phyloP scores from a whole-genome alignment of 1,284 basidiomycete genomes.

The Puccinia novopanici region DNA sequence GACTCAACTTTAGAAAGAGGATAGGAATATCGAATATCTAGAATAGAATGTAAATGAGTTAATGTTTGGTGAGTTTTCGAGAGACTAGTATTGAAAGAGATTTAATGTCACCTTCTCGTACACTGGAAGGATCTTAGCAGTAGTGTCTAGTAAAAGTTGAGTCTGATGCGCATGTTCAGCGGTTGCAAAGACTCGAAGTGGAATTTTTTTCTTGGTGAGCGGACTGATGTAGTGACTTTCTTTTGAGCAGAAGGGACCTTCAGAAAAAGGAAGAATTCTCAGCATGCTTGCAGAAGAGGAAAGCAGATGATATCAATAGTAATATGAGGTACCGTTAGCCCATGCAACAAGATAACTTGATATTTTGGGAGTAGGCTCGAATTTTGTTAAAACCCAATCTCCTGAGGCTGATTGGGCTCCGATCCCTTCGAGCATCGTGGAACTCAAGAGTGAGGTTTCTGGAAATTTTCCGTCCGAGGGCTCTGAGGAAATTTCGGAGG shows the following conservation, averaged over 20 bases:
- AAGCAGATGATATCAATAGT: neutral
- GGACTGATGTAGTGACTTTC: constrained; percentile 69
- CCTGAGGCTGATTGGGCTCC: constrained; percentile 52
- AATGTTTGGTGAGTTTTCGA: neutral
- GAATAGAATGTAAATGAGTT: neutral
- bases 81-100: neutral
- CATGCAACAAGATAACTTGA: constrained; percentile 89
- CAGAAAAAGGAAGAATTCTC: constrained; percentile 17
- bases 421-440: constrained; percentile 26
- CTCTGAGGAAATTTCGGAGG: constrained; percentile 39
- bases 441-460: constrained; percentile 21
- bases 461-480: constrained; percentile 43
- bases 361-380: constrained; percentile 64
- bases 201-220: constrained; percentile 76
- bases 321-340: constrained; percentile 78
- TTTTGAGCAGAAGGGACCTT: constrained; percentile 45
- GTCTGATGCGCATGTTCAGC: constrained; percentile 79
- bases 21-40: constrained; percentile 61
- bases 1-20: constrained; percentile 74
- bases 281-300: neutral
- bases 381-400: constrained; percentile 59
- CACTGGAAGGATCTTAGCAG: constrained; percentile 79
- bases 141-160: constrained; percentile 78
- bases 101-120: constrained; percentile 70
- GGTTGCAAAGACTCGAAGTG: constrained; percentile 87